These are phyloP conservation scores for Pyrenophora seminiperda DNA, from an alignment of 2,329 filamentous ascomycete species.

Conservation along the genomic window DNA sequence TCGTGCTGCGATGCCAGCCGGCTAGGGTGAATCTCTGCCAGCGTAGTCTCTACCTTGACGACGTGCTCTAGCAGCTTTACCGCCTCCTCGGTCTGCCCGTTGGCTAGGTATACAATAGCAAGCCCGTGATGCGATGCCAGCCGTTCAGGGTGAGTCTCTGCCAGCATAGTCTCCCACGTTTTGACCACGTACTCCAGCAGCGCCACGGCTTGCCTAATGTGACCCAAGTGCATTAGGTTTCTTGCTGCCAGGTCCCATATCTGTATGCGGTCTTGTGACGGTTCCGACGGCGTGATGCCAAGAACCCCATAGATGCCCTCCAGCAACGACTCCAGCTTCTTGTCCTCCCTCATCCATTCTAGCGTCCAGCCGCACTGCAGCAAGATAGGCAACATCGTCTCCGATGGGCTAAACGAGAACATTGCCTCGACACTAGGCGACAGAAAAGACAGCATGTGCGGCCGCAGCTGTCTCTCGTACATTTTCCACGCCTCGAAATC, in stretches of 20 bases:
- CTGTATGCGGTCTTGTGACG: slow-evolving; percentile 4
- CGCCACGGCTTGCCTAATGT: slow-evolving; percentile 7
- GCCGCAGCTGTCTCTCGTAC: slow-evolving; percentile 12
- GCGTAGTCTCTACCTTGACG: slow-evolving; percentile 5
- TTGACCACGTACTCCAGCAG: slow-evolving; percentile 18
- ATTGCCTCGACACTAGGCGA: not conserved
- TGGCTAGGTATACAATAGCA: not conserved
- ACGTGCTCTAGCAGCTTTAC: slow-evolving; percentile 15
- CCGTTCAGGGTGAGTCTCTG: slow-evolving; percentile 10
- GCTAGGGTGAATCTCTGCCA: slow-evolving; percentile 12
- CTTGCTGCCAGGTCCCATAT: slow-evolving; percentile 14
- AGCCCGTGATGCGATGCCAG: slow-evolving; percentile 19
- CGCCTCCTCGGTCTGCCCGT: slow-evolving; percentile 10
- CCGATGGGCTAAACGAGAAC: slow-evolving; percentile 3
- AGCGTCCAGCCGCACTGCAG: slow-evolving; percentile 15
- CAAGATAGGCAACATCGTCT: slow-evolving; percentile 9
- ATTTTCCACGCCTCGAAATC: slow-evolving; percentile 5
- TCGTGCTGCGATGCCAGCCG: slow-evolving; percentile 15
- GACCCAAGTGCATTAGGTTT: slow-evolving; percentile 5
- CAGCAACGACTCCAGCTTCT: slow-evolving; percentile 8
- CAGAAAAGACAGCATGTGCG: slow-evolving; percentile 21
- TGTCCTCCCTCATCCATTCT: slow-evolving; percentile 9
- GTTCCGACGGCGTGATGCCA: slow-evolving; percentile 6
- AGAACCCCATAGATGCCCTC: slow-evolving; percentile 7
- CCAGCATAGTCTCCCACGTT: slow-evolving; percentile 6